A percentile compares a stretch with the other conserved stretches of the same genome.
Evolutionary conservation across 495 filamentous ascomycete genomes (phyloP).

Genomic region (Echria macrotheca): DNA sequence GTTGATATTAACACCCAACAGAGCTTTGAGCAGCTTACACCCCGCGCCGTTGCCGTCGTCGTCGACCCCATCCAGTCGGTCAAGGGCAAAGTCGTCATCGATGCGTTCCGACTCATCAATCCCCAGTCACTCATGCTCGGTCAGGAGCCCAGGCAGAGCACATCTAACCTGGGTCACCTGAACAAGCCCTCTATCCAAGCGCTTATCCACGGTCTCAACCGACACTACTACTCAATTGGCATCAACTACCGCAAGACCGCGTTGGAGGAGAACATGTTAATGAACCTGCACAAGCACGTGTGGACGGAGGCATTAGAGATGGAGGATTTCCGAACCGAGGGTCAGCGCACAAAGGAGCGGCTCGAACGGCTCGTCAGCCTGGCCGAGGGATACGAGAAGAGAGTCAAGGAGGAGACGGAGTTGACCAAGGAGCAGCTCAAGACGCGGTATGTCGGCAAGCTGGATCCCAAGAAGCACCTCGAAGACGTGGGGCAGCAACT

Average conservation of each 20-base stretch:
- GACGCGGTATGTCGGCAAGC: slow-evolving; percentile 97
- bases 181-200: slow-evolving; percentile 99
- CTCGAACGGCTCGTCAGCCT: slow-evolving; percentile 82
- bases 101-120: slow-evolving; percentile 98
- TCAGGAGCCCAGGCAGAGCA: slow-evolving; percentile 96
- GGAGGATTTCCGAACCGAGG: slow-evolving; percentile 89
- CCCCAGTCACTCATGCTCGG: slow-evolving; percentile 98
- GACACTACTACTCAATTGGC: slow-evolving; percentile 97
- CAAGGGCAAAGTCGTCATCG: slow-evolving; percentile 98
- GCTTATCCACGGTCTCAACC: slow-evolving; percentile 95
- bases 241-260: slow-evolving; percentile 98
- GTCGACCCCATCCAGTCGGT: slow-evolving; percentile 98
- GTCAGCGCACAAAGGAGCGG: slow-evolving; percentile 72
- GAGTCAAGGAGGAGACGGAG: slow-evolving; percentile 96
- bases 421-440: slow-evolving; percentile 95
- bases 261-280: slow-evolving; percentile 97
- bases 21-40: slow-evolving; percentile 95
- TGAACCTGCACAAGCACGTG: slow-evolving; percentile 98
- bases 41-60: slow-evolving; percentile 93
- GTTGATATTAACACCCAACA: slow-evolving; percentile 99
- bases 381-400: slow-evolving; percentile 95
- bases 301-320: slow-evolving; percentile 98
- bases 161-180: slow-evolving; percentile 93
- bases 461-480: slow-evolving; percentile 98
- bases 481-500: slow-evolving; percentile 92